Base-by-base conservation (phyloP, 2,329 filamentous ascomycete genomes). In the Mycosphaerella sp. region DNA sequence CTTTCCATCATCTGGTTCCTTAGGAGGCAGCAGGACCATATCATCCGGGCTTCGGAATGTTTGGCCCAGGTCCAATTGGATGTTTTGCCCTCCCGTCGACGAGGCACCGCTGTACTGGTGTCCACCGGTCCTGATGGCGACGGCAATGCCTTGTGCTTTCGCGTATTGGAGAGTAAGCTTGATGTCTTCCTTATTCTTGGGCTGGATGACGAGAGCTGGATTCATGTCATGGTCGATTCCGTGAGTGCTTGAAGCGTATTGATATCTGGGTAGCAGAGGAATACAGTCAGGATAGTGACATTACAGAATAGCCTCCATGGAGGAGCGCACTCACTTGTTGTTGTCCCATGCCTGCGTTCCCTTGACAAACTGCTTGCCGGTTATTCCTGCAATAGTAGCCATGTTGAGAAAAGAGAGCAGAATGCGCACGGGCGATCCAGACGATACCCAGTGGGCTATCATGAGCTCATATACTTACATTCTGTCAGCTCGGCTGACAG, bases 41-140 rank as follows among this genome's bases (percentile, higher is more conserved):
- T 54, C 51, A 17, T 45, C 14, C n/a, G 45, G 36, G n/a, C 42
- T 23, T 4, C 51, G 31, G 63, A 72, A 76, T 0, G 72, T 73
- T 34, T 68, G 64, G 56, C 69, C 66, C 2, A 78, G 67, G 48
- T 78, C 74, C 12, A 78, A 60, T 55, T 77, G 75, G 49, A 78
- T 78, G 47, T 76, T 76, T 1, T 67, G 66, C 3, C 66, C 70
- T 23, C 67, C 62, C 0, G 75, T 77, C 0, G 76, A 78, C 0
- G 71, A 78, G 10, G 76, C 76, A 17, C 76, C 76, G 48, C 73
- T 75, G 59, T 78, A 78, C 57, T 78, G 75, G 51, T 78, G 76
- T 0, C 76, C 76, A 0, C 76, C 76, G 1, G 68, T 77, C 54
- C 69, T 72, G 53, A 78, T 70, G 8, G 76, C 74, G 1, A 79